Conservation (phyloP, 768 basidiomycete genomes). For the Phlegmacium glaucopus region DNA sequence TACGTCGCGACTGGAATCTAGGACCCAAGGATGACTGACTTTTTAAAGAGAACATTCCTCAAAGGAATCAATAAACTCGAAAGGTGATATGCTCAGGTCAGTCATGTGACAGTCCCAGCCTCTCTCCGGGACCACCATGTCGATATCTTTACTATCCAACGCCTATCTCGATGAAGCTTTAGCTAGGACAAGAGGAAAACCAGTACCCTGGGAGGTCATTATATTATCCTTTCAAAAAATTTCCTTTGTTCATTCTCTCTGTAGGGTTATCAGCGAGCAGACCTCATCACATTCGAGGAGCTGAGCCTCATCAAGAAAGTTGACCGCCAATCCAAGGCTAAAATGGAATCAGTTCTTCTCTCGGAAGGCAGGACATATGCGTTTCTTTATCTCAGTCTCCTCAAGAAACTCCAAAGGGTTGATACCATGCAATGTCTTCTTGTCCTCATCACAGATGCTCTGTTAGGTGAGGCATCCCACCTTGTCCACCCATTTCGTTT, state of each 20-base stretch:
- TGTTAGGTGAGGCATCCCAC: slow-evolving; percentile 52
- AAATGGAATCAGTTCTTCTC: slow-evolving; percentile 72
- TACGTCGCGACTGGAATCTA: slow-evolving; percentile 23
- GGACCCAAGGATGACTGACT: no score
- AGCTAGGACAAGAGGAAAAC: slow-evolving; percentile 84
- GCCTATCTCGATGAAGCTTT: slow-evolving; percentile 84
- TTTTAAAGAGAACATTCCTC: no score
- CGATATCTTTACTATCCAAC: slow-evolving; percentile 75
- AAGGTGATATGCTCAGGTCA: background rate
- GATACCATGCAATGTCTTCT: slow-evolving; percentile 89
- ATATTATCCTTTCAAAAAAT: background rate
- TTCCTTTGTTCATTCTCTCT: slow-evolving; percentile 11
- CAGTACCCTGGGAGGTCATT: slow-evolving; percentile 93
- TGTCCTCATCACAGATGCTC: slow-evolving; percentile 84
- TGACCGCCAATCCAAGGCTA: slow-evolving; percentile 73
- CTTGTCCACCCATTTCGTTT: background rate
- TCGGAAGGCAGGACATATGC: slow-evolving; percentile 85
- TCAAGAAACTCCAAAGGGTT: slow-evolving; percentile 78
- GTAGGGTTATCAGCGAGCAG: slow-evolving; percentile 94
- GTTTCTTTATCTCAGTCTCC: slow-evolving; percentile 81
- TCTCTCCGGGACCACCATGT: slow-evolving; percentile 41
- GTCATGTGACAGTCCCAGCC: slow-evolving; percentile 16
- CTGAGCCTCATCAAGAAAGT: slow-evolving; percentile 86
- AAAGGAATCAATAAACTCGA: no score
- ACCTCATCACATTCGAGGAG: slow-evolving; percentile 84